These are phyloP conservation scores for Rhytidhysteron rufulum DNA, from an alignment of 2,329 filamentous ascomycete genomes.

Conservation along the genomic window DNA sequence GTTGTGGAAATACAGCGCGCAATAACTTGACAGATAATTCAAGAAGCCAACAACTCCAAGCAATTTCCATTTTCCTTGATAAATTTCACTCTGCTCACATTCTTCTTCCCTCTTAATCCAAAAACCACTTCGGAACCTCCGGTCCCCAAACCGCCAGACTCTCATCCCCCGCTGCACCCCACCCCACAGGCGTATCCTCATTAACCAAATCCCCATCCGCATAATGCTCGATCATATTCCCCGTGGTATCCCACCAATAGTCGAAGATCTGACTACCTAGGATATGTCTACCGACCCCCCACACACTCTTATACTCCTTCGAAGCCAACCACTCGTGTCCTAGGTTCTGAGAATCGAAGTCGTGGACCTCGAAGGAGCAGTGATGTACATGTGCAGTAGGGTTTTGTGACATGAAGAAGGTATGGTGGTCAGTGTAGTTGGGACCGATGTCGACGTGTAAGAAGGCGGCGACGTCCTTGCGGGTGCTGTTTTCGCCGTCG, in stretches of 20 bases:
- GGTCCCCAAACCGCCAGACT: conserved; percentile 42
- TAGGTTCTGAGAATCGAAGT: conserved; percentile 66
- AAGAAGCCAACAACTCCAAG: not conserved
- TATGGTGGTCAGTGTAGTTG: conserved; percentile 53
- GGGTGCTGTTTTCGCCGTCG: conserved; percentile 6
- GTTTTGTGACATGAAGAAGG: conserved; percentile 48
- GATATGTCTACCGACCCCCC: conserved; percentile 69
- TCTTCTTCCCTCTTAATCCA: conserved; percentile 16
- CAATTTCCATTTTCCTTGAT: not conserved
- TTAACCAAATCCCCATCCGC: conserved; percentile 66
- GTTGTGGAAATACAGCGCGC: too few relatives aligned
- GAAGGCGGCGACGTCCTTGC: conserved; percentile 46
- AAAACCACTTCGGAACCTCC: conserved; percentile 35
- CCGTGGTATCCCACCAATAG: conserved; percentile 64
- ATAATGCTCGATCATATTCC: conserved; percentile 67
- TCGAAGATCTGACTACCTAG: conserved; percentile 70
- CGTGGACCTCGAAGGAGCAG: conserved; percentile 65
- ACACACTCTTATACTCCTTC: conserved; percentile 62
- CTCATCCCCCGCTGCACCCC: conserved; percentile 38
- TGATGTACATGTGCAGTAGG: conserved; percentile 58
- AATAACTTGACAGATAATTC: too few relatives aligned
- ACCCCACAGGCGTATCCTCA: conserved; percentile 48
- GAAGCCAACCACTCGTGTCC: conserved; percentile 66
- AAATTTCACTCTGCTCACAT: not conserved
- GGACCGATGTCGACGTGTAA: conserved; percentile 52